Conservation (phyloP, 306 rosid genomes). For the Cicer judaicum region DNA sequence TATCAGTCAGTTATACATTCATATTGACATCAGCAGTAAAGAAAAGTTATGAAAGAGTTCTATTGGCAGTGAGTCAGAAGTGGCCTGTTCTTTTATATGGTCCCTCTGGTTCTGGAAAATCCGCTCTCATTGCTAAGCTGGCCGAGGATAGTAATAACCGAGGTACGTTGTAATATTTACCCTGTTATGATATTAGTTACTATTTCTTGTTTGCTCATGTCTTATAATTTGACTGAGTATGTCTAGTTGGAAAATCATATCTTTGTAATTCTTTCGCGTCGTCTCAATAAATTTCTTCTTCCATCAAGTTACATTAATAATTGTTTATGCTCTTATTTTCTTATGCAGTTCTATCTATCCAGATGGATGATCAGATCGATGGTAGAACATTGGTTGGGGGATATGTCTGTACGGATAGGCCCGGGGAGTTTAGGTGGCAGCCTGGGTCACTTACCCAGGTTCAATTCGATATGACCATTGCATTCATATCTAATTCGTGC, state of each 20-base stretch:
- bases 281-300: conserved; percentile 14
- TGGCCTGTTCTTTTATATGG: conserved; percentile 93
- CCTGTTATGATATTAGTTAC: background rate
- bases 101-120: conserved; percentile 86
- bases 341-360: conserved; percentile 77
- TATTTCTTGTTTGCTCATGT: conserved; percentile 9
- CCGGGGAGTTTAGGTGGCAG: conserved; percentile 97
- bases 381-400: conserved; percentile 84
- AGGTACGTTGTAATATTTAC: conserved; percentile 43
- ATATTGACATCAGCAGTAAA: conserved; percentile 66
- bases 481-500: conserved; percentile 29
- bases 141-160: conserved; percentile 60
- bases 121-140: conserved; percentile 80
- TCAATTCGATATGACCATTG: conserved; percentile 43
- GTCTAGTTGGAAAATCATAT: conserved; percentile 28
- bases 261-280: background rate
- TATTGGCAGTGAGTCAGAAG: conserved; percentile 76
- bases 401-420: conserved; percentile 80
- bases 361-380: conserved; percentile 96
- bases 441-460: conserved; percentile 98
- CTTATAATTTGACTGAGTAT: conserved; percentile 33
- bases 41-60: conserved; percentile 72
- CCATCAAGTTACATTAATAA: background rate
- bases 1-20: conserved; percentile 51
- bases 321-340: conserved; percentile 34